These are phyloP conservation scores for Boletus semigastroideus DNA, from an alignment of 1,284 basidiomycete genomes.

Conservation along the genomic window DNA sequence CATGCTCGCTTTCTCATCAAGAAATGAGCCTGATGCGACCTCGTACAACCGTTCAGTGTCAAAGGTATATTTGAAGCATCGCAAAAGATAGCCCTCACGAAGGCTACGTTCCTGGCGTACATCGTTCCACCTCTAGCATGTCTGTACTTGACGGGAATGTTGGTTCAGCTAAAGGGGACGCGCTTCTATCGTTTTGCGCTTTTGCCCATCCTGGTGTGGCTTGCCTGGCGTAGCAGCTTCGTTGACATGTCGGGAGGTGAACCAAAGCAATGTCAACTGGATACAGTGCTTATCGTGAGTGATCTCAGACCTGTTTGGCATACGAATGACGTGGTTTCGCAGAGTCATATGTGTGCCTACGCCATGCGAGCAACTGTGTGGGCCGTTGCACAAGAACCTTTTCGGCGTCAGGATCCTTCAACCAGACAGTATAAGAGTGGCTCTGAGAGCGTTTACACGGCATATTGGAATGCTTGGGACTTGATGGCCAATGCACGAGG, in stretches of 20 bases:
- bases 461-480: constrained; percentile 30
- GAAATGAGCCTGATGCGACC: neutral
- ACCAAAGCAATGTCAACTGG: constrained; percentile 11
- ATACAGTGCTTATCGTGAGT: constrained; percentile 22
- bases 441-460: constrained; percentile 4
- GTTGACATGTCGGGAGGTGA: constrained; percentile 27
- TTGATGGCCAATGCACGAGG: constrained; percentile 24
- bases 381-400: constrained; percentile 16
- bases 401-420: constrained; percentile 7
- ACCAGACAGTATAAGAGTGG: neutral
- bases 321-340: neutral
- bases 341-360: neutral
- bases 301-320: neutral
- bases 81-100: constrained; percentile 9
- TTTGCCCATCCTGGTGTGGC: constrained; percentile 22
- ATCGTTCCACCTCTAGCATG: constrained; percentile 17
- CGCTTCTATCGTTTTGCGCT: constrained; percentile 24
- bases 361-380: constrained; percentile 17
- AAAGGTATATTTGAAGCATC: constrained; percentile 9
- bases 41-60: neutral
- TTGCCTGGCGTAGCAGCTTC: constrained; percentile 21
- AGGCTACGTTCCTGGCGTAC: constrained; percentile 10
- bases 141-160: constrained; percentile 28
- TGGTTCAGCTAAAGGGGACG: constrained; percentile 29
- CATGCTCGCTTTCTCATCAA: neutral